A percentile compares a stretch with the other conserved stretches of the same genome.
Conservation (phyloP, 306 rosid species). For the Vicia faba region DNA sequence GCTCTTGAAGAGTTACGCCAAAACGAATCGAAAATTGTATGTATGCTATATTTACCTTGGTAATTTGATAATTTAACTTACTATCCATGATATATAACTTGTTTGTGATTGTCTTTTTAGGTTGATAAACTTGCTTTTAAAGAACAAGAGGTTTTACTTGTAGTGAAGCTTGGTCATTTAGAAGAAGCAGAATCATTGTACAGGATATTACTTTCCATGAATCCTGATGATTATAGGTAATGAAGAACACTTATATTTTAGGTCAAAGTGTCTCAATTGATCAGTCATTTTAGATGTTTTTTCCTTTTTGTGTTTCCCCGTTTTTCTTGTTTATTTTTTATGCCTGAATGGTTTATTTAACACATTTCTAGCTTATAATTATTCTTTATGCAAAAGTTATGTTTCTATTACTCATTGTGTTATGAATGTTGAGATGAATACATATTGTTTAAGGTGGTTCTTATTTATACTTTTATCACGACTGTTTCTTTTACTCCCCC, state of each 20-base stretch:
- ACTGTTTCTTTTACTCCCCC: no score
- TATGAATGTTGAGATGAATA: no score
- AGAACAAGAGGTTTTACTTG: slow-evolving; percentile 90
- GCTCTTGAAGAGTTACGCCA: slow-evolving; percentile 85
- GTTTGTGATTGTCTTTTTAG: slow-evolving; percentile 47
- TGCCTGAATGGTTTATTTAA: neutral
- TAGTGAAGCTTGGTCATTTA: slow-evolving; percentile 76
- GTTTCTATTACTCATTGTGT: neutral
- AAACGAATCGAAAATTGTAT: slow-evolving; percentile 79
- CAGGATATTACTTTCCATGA: slow-evolving; percentile 73
- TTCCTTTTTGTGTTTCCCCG: neutral
- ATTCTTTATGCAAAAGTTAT: neutral
- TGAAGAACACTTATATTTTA: slow-evolving; percentile 19
- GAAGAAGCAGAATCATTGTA: slow-evolving; percentile 75
- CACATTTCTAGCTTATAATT: slow-evolving; percentile 1
- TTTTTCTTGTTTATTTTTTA: neutral
- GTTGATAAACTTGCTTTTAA: slow-evolving; percentile 80
- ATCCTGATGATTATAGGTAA: slow-evolving; percentile 96
- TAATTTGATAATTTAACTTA: slow-evolving; percentile 23
- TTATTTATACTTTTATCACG: no score
- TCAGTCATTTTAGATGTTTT: slow-evolving; percentile 1
- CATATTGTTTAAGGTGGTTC: no score
- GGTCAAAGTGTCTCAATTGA: slow-evolving; percentile 23
- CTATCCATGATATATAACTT: slow-evolving; percentile 35
- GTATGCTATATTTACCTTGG: slow-evolving; percentile 42